These are phyloP conservation scores for Monilinia laxa DNA, from an alignment of 2,329 filamentous ascomycete species.

Conservation along the genomic window DNA sequence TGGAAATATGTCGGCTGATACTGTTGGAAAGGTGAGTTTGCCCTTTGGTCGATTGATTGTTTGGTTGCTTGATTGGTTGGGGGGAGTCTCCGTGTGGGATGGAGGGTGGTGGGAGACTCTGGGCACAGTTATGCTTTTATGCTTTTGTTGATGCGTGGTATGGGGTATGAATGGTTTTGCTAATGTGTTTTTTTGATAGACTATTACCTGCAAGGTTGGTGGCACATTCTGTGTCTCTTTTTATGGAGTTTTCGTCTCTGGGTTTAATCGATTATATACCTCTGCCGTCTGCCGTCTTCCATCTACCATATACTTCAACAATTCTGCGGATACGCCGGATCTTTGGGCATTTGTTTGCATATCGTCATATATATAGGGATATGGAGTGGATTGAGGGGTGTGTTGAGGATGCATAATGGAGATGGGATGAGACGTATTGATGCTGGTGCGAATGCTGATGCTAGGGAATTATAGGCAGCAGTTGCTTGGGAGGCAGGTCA, in stretches of 20 bases:
- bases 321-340: background rate
- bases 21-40: conserved; percentile 26
- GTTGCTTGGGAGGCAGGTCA: conserved; percentile 97
- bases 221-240: no score
- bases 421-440: background rate
- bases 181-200: conserved; percentile 27
- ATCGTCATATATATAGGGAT: background rate
- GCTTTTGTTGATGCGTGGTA: no score
- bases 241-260: no score
- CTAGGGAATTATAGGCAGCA: conserved; percentile 65
- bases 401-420: no score
- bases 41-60: background rate
- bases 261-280: no score
- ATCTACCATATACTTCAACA: background rate
- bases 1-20: conserved; percentile 23
- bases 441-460: conserved; percentile 1
- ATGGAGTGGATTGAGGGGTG: background rate
- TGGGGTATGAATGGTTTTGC: background rate
- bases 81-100: background rate
- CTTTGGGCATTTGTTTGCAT: background rate
- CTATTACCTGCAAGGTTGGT: conserved; percentile 42
- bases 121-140: no score
- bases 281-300: background rate
- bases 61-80: conserved; percentile 1
- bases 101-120: background rate